phyloP scores from a whole-genome alignment of 345 rosid species.

The Acer saccharum region DNA sequence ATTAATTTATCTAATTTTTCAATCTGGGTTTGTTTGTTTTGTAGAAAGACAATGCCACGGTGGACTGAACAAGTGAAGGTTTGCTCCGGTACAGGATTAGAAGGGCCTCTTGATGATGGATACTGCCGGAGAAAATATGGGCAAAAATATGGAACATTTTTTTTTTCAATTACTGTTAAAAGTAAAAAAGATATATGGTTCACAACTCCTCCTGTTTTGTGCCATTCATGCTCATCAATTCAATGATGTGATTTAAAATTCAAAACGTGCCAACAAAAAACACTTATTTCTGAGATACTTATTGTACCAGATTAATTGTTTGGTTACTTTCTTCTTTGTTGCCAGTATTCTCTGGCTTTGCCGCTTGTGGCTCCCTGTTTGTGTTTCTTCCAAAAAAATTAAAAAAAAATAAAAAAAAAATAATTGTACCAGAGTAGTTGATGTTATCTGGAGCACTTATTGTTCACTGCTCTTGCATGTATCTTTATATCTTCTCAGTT shows the following conservation, averaged over 20 bases:
- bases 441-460: constrained; percentile 6
- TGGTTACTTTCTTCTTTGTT: not conserved
- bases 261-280: not conserved
- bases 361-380: no score
- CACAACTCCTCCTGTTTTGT: no score
- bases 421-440: not conserved
- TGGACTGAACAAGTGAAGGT: constrained; percentile 53
- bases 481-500: not conserved
- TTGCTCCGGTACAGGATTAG: constrained; percentile 39
- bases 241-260: not conserved
- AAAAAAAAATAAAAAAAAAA: no score
- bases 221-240: no score
- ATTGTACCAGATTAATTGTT: no score
- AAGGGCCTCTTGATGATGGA: constrained; percentile 68
- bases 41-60: constrained; percentile 49
- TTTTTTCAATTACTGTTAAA: not conserved
- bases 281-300: no score
- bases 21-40: constrained; percentile 14
- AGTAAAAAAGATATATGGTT: no score
- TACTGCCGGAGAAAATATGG: constrained; percentile 93
- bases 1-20: constrained; percentile 16
- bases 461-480: not conserved
- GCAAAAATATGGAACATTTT: constrained; percentile 52
- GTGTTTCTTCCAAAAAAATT: no score
- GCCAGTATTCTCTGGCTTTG: no score